These are phyloP conservation scores for Malbranchea zuffiana DNA, from an alignment of 2,329 filamentous ascomycete genomes.

Conservation along the genomic window DNA sequence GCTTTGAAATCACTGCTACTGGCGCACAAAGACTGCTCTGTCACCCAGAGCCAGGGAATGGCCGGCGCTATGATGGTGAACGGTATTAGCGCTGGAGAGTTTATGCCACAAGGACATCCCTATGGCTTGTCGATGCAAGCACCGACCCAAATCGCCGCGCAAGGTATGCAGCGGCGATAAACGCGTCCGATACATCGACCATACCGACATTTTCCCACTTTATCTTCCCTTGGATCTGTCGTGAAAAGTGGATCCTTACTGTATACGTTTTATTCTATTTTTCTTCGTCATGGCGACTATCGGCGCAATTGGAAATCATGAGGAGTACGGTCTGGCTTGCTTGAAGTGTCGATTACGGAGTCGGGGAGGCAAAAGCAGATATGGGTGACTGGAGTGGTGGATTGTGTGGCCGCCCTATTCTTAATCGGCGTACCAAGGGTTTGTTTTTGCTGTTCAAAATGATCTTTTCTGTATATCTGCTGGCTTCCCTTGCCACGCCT, in stretches of 20 bases:
- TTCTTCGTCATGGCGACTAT: no score
- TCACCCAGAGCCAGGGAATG: conserved; percentile 76
- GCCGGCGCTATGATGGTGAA: conserved; percentile 30
- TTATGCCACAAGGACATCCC: conserved; percentile 29
- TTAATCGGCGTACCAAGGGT: conserved; percentile 7
- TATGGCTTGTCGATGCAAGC: conserved; percentile 36
- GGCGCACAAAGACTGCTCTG: conserved; percentile 91
- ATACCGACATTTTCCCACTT: not conserved
- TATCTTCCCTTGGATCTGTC: conserved; percentile 1
- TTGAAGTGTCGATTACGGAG: conserved; percentile 6
- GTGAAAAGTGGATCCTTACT: not conserved
- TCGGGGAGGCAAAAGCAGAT: conserved; percentile 7
- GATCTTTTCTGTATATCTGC: not conserved
- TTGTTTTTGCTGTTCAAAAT: not conserved
- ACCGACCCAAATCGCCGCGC: conserved; percentile 26
- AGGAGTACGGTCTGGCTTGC: not conserved
- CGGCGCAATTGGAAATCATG: conserved; percentile 2
- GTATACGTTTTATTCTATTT: not conserved
- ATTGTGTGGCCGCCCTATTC: conserved; percentile 6
- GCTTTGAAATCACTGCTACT: conserved; percentile 86
- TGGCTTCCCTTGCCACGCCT: no score
- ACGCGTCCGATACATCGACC: conserved; percentile 6
- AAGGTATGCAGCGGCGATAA: conserved; percentile 27
- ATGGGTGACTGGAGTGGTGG: conserved; percentile 4
- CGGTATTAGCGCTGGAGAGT: conserved; percentile 27